Percentiles rank a stretch among this genome's conserved stretches.
Evolutionary conservation across 2,329 filamentous ascomycete genomes (phyloP).

Genomic region (Aspergillus puulaauensis): DNA sequence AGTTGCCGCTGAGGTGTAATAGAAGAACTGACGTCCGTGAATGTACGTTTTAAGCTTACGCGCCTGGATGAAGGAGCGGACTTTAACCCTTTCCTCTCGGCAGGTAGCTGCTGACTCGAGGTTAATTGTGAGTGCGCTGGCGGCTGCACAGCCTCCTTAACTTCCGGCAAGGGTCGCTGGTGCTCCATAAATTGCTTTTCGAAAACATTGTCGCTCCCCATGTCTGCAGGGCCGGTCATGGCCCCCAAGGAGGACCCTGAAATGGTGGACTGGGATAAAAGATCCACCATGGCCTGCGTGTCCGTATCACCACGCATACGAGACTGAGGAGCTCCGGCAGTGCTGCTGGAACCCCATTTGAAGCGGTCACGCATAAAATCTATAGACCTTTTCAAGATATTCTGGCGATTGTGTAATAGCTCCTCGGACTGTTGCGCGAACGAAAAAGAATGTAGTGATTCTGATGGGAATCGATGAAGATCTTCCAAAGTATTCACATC

Average conservation of each 20-base stretch:
- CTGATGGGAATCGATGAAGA: slow-evolving; percentile 85
- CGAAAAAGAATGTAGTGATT: slow-evolving; percentile 96
- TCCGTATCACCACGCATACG: slow-evolving; percentile 80
- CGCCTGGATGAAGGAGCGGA: slow-evolving; percentile 58
- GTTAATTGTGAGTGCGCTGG: slow-evolving; percentile 23
- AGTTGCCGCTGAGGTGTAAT: slow-evolving; percentile 73
- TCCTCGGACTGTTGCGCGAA: slow-evolving; percentile 96
- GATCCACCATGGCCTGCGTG: slow-evolving; percentile 84
- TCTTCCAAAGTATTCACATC: slow-evolving; percentile 78
- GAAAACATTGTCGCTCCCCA: slow-evolving; percentile 77
- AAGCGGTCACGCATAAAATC: slow-evolving; percentile 95
- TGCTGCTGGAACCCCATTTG: slow-evolving; percentile 73
- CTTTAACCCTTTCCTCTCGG: slow-evolving; percentile 32
- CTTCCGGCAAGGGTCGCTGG: slow-evolving; percentile 19
- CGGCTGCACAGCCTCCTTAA: slow-evolving; percentile 22
- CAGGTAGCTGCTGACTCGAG: slow-evolving; percentile 30
- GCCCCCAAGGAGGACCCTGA: slow-evolving; percentile 65
- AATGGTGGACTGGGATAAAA: slow-evolving; percentile 78
- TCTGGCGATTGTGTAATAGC: slow-evolving; percentile 85
- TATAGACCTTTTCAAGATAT: slow-evolving; percentile 86
- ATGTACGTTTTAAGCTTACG: slow-evolving; percentile 76
- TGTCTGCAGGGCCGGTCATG: slow-evolving; percentile 74
- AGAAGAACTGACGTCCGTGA: slow-evolving; percentile 76
- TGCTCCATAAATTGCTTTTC: slow-evolving; percentile 71
- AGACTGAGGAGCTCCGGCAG: slow-evolving; percentile 79